Percentiles rank a stretch among this genome's conserved stretches.
These are phyloP conservation scores for Pyracantha coccinea DNA, from an alignment of 331 rosid species.

Conservation along the genomic window DNA sequence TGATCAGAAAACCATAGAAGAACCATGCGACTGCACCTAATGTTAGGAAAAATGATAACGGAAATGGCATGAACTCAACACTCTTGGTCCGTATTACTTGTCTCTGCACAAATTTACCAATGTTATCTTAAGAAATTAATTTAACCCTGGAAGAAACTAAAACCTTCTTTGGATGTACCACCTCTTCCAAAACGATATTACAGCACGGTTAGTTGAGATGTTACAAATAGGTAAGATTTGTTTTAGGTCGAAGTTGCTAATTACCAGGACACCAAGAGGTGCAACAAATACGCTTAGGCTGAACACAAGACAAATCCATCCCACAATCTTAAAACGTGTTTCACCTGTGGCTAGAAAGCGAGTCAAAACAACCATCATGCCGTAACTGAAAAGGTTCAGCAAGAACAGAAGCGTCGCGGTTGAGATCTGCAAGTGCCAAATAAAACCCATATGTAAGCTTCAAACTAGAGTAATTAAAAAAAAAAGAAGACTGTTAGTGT, in stretches of 20 bases:
- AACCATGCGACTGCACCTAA: conserved; percentile 87
- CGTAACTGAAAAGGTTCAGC: conserved; percentile 65
- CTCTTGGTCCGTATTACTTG: conserved; percentile 64
- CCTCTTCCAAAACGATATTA: background rate
- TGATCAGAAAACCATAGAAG: conserved; percentile 54
- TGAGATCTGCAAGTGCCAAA: conserved; percentile 35
- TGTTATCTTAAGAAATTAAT: background rate
- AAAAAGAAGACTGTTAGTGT: background rate
- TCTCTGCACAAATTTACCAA: conserved; percentile 35
- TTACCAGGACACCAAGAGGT: conserved; percentile 74
- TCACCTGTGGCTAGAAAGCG: conserved; percentile 45
- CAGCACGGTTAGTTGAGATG: background rate
- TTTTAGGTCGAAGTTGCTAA: background rate
- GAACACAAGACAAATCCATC: conserved; percentile 80
- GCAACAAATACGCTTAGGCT: conserved; percentile 76
- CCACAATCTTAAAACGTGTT: conserved; percentile 54
- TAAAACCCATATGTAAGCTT: background rate
- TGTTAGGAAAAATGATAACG: conserved; percentile 69
- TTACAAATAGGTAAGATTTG: background rate
- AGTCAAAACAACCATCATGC: conserved; percentile 70
- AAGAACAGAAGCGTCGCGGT: conserved; percentile 46
- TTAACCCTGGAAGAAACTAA: background rate
- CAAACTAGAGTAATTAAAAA: background rate
- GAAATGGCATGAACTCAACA: conserved; percentile 87
- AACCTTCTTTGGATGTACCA: background rate